Evolutionary conservation across 306 rosid genomes (phyloP).

Genomic region (Castanea sativa): DNA sequence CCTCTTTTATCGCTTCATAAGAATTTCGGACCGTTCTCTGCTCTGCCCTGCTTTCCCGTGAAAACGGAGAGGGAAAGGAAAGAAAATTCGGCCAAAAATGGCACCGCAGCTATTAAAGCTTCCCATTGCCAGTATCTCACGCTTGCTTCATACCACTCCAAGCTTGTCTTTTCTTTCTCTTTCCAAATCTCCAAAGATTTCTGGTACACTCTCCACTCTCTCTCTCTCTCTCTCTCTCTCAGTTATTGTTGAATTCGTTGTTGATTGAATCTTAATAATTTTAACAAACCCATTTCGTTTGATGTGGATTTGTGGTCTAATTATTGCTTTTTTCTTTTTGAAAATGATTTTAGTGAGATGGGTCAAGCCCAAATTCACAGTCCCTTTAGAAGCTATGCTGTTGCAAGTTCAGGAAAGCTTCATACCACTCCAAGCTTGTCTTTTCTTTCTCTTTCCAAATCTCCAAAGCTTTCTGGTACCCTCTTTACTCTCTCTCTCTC

Average conservation of each 20-base stretch:
- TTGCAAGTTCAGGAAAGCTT: constrained; percentile 45
- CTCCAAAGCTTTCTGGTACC: constrained; percentile 23
- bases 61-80: neutral
- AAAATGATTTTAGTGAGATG: constrained; percentile 38
- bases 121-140: constrained; percentile 26
- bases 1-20: neutral
- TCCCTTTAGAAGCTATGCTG: constrained; percentile 47
- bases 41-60: neutral
- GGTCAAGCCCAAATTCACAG: constrained; percentile 31
- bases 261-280: neutral
- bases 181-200: constrained; percentile 18
- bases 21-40: neutral
- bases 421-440: constrained; percentile 23
- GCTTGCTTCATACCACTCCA: constrained; percentile 25
- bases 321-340: constrained; percentile 10
- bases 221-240: no score
- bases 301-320: constrained; percentile 6
- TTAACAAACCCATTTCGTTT: neutral
- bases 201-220: constrained; percentile 13
- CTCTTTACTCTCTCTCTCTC: neutral
- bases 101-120: constrained; percentile 51
- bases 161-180: constrained; percentile 29
- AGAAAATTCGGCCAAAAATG: constrained; percentile 23
- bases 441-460: constrained; percentile 20
- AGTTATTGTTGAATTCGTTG: neutral